Percentiles rank a stretch among this genome's conserved stretches.
Evolutionary conservation across 2,329 filamentous ascomycete genomes (phyloP).

Genomic region (Neurospora sp.): DNA sequence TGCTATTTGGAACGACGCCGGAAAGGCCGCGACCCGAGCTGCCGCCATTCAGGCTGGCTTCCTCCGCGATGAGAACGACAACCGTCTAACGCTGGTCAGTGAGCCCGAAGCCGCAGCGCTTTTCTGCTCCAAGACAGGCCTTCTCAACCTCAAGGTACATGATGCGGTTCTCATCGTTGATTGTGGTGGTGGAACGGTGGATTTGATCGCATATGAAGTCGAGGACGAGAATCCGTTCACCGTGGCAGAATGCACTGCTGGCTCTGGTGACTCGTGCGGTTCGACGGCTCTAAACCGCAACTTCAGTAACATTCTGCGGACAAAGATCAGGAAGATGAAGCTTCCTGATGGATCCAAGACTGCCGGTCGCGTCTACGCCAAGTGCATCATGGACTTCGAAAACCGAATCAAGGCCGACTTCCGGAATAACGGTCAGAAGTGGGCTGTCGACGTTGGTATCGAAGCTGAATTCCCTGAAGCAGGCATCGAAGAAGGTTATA

Average conservation of each 20-base stretch:
- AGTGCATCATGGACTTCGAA: slow-evolving; percentile 99
- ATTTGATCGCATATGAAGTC: slow-evolving; percentile 97
- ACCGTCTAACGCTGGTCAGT: slow-evolving; percentile 85
- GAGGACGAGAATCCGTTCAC: slow-evolving; percentile 97
- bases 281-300: slow-evolving; percentile 97
- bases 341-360: slow-evolving; percentile 93
- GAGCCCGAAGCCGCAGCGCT: slow-evolving; percentile 95
- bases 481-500: slow-evolving; percentile 96
- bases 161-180: slow-evolving; percentile 98
- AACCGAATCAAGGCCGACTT: slow-evolving; percentile 99
- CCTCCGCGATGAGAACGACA: slow-evolving; percentile 94
- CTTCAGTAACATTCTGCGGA: slow-evolving; percentile 94
- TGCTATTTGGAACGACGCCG: slow-evolving; percentile 98
- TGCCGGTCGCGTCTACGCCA: slow-evolving; percentile 95
- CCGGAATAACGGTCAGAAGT: slow-evolving; percentile 97
- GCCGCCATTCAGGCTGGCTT: slow-evolving; percentile 96
- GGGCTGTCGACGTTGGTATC: slow-evolving; percentile 97
- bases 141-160: slow-evolving; percentile 94
- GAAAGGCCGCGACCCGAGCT: slow-evolving; percentile 90
- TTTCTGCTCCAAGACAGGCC: slow-evolving; percentile 94
- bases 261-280: slow-evolving; percentile 93
- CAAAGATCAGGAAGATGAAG: slow-evolving; percentile 99
- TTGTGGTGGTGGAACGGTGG: slow-evolving; percentile 95
- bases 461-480: slow-evolving; percentile 97
- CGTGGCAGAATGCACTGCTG: slow-evolving; percentile 92